Conservation (phyloP, 2,329 filamentous ascomycete species). For the Xylaria sp. region DNA sequence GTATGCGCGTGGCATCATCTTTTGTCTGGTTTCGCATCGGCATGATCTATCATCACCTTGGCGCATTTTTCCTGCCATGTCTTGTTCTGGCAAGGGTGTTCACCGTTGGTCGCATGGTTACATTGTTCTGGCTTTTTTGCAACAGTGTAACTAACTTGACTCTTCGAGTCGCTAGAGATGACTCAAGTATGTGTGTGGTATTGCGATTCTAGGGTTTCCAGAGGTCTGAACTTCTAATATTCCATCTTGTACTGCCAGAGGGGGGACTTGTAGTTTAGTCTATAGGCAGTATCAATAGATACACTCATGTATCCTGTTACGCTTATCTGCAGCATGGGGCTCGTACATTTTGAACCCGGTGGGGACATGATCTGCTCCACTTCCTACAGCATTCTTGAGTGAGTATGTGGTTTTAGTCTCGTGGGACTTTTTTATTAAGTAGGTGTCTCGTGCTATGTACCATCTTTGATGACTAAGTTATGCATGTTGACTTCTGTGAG, state of each 20-base stretch:
- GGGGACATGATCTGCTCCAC: neutral
- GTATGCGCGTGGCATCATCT: constrained; percentile 33
- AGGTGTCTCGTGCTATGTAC: constrained; percentile 29
- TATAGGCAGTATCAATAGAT: constrained; percentile 39
- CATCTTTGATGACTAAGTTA: constrained; percentile 35
- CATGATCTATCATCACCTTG: constrained; percentile 38
- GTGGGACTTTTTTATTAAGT: constrained; percentile 1
- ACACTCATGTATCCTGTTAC: constrained; percentile 23
- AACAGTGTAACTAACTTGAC: constrained; percentile 31
- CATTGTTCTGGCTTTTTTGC: constrained; percentile 33
- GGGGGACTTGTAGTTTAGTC: constrained; percentile 36
- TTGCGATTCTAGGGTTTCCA: constrained; percentile 28
- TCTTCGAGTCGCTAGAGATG: constrained; percentile 35
- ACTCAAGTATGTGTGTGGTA: constrained; percentile 36
- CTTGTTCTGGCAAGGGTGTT: constrained; percentile 30
- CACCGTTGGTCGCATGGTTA: constrained; percentile 33
- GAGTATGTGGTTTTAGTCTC: neutral
- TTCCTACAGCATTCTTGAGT: neutral
- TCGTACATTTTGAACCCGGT: neutral
- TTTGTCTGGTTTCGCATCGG: constrained; percentile 38
- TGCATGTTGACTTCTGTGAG: constrained; percentile 28
- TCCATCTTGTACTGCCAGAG: constrained; percentile 35
- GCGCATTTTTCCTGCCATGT: constrained; percentile 33
- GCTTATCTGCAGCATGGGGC: neutral
- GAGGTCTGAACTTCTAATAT: constrained; percentile 34